Evolutionary conservation across 805 yeast species (phyloP).

Genomic region (Zygoascus flipseniorum): DNA sequence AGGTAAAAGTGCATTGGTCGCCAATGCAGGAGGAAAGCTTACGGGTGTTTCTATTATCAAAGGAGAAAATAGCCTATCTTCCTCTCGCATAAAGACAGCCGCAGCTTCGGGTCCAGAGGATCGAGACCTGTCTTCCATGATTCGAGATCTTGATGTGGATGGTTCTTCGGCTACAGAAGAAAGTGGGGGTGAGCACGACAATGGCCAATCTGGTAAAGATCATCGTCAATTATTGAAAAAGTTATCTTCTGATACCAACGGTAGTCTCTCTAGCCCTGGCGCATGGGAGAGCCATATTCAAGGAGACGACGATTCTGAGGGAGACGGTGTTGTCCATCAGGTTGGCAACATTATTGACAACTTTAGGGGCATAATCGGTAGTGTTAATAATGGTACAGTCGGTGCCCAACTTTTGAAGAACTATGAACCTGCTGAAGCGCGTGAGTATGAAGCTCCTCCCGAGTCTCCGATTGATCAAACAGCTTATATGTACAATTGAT

Average conservation of each 20-base stretch:
- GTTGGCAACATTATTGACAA: conserved; percentile 17
- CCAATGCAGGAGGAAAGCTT: neutral
- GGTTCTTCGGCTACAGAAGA: neutral
- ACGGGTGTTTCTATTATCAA: neutral
- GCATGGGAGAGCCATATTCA: conserved; percentile 19
- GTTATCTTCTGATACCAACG: neutral
- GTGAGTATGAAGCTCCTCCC: neutral
- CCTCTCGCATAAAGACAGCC: neutral
- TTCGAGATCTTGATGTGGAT: conserved; percentile 4
- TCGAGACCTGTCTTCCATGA: conserved; percentile 12
- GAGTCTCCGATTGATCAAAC: neutral
- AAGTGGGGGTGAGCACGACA: neutral
- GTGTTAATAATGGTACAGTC: neutral
- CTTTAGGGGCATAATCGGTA: conserved; percentile 7
- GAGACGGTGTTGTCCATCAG: conserved; percentile 16
- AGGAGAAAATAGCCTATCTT: neutral
- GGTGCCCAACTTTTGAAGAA: neutral
- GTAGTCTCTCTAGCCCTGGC: conserved; percentile 1
- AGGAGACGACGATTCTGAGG: conserved; percentile 15
- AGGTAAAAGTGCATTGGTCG: neutral
- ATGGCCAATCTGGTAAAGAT: neutral
- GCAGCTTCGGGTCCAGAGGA: neutral
- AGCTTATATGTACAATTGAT: neutral
- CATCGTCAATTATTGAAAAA: neutral
- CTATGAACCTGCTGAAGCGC: neutral